A percentile compares a stretch with the other conserved stretches of the same genome.
phyloP scores from a whole-genome alignment of 208 protist species.

The Trypanosoma brucei region DNA sequence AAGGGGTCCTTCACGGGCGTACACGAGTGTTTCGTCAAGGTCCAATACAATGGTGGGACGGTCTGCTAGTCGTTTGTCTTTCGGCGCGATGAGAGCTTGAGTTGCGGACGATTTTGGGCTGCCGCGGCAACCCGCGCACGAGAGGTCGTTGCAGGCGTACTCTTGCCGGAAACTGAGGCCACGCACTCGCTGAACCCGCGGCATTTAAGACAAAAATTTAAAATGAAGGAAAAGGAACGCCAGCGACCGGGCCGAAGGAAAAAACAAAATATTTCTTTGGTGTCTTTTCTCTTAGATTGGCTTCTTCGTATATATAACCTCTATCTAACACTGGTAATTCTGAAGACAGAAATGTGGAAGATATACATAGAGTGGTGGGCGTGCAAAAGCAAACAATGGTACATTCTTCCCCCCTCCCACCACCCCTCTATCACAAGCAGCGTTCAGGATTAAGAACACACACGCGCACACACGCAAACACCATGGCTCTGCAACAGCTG shows the following conservation, averaged over 20 bases:
- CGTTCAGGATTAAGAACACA: too few species aligned
- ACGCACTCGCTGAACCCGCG: conserved; percentile 13
- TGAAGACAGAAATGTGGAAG: too few species aligned
- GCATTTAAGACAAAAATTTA: not conserved
- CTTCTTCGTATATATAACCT: too few species aligned
- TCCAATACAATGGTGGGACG: conserved; percentile 89
- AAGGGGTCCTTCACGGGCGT: conserved; percentile 77
- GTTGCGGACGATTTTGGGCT: not conserved
- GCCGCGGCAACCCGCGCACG: not conserved
- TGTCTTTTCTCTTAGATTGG: too few species aligned
- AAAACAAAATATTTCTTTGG: not conserved
- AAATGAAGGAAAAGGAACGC: not conserved
- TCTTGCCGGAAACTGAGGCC: conserved; percentile 22
- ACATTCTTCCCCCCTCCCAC: too few species aligned
- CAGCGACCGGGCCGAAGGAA: conserved; percentile 10
- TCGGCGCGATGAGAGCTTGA: conserved; percentile 58
- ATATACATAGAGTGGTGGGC: too few species aligned
- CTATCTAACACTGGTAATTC: too few species aligned
- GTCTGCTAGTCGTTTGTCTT: conserved; percentile 29
- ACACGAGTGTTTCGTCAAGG: conserved; percentile 90
- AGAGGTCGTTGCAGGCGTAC: conserved; percentile 6
- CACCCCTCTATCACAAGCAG: too few species aligned
- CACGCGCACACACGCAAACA: too few species aligned
- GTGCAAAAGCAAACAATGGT: too few species aligned
- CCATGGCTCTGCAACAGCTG: too few species aligned